Conservation (phyloP, 2,329 filamentous ascomycete species). For the Fusarium transvaalense region DNA sequence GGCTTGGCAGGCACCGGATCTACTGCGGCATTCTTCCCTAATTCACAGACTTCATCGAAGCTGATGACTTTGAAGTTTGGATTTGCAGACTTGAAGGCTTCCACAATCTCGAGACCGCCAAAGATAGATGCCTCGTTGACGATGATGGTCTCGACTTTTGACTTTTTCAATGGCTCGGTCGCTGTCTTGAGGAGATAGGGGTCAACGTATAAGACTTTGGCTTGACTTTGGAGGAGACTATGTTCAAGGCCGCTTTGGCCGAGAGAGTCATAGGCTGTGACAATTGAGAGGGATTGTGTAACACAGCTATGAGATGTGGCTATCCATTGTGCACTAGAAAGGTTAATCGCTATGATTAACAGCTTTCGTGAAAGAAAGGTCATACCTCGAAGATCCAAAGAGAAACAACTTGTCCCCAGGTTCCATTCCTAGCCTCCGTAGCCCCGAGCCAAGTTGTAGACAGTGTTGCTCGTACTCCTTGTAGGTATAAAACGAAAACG, state of each 20-base stretch:
- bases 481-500: conserved; percentile 81
- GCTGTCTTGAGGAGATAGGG: conserved; percentile 77
- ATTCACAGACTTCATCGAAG: conserved; percentile 64
- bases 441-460: conserved; percentile 75
- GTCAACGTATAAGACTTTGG: conserved; percentile 87
- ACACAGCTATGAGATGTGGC: conserved; percentile 80
- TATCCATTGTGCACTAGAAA: conserved; percentile 81
- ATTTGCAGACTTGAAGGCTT: conserved; percentile 68
- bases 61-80: conserved; percentile 65
- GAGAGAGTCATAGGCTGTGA: conserved; percentile 94
- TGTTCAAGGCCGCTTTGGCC: conserved; percentile 86
- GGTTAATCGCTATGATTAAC: rapidly evolving
- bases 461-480: conserved; percentile 80
- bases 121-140: conserved; percentile 71
- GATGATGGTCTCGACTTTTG: conserved; percentile 68
- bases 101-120: conserved; percentile 62
- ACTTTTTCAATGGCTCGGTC: conserved; percentile 65
- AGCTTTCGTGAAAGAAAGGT: too few species aligned
- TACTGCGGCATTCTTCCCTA: conserved; percentile 74
- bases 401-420: conserved; percentile 78
- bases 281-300: conserved; percentile 89
- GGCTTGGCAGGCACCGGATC: conserved; percentile 77
- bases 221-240: conserved; percentile 84
- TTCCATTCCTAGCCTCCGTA: conserved; percentile 78
- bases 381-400: conserved; percentile 81